Base-by-base conservation (phyloP, 1,139 yeast genomes). In the Magnusiomyces fungicola region DNA sequence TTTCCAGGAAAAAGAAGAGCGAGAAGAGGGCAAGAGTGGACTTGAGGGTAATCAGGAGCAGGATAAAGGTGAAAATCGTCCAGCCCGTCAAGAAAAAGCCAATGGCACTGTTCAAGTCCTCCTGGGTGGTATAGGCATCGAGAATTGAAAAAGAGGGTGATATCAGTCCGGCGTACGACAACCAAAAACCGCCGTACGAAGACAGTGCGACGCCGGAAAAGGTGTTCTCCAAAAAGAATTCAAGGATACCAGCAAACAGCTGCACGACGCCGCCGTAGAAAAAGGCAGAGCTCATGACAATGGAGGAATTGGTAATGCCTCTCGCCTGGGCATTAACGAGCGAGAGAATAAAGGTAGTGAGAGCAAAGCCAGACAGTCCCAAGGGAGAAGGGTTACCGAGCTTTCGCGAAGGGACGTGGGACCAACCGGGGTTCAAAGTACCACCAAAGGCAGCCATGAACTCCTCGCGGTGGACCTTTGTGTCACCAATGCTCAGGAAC, bases 311-410 rank as follows among this genome's bases (percentile, higher is more conserved):
- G 6, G 63, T 54, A 27, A 81, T 76, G 22, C 81, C 80, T 63
- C 80, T 77, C n/a, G 87, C 86, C 27, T 74, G 73, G 6, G 76
- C 73, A 56, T 81, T 80, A 56, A 80, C 70, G 62, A 89, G 69
- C 3, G 90, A 81, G 44, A 88, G 72, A 14, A 87, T 87, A 66
- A 89, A 85, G 3, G 95, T 85, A 19, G 95, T 85, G 57, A 87
- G 71, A 6, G 95, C 95, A 63, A 89, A 88, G 3, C 87, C 94
- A 46, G 80, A 76, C 55, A 89, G 73, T 14, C 96, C 96, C 50
- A 89, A 72, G 2, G 96, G 96, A 46, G 94, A 87, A 42, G 96
- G 95, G 66, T 88, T 88, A 54, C 84, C 96, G 64, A 87, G 81
- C 66, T 81, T 75, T 65, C 84, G 79, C 46, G 76, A 72, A 30